Evolutionary conservation across 225 moss, liverwort and hornwort genomes (phyloP), one percentile per base, ranked within the genome.

Genomic region (Climacium dendroides): DNA sequence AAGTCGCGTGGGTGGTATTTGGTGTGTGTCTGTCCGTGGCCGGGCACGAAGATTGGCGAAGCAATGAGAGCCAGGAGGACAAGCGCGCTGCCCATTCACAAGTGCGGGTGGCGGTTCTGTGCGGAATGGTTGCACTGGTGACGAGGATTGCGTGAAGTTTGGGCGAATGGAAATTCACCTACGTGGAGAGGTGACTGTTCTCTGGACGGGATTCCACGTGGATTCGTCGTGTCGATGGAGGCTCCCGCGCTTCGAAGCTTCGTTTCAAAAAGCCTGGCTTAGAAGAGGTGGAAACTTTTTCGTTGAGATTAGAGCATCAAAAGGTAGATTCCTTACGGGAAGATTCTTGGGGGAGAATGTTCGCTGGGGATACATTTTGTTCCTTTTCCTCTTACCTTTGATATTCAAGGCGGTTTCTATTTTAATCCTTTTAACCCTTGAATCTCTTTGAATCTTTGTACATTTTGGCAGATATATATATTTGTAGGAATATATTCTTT

Each of bases 1-100:
- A 48, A 41, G 5, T 67, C 24, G 65, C 32, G 77, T 78, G 77
- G 66, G 20, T 85, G 15, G 29, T 37, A 13, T 18, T 37, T 22
- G 64, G 64, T 74, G 85, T 74, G 83, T 85, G 78, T 74, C 75
- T 48, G 83, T 34, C 80, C 57, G 37, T 54, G 76, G 54, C 89
- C 84, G 62, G 23, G 74, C 88, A 76, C 78, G 88, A 67, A 80
- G 86, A 92, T 92, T 92, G 88, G 90, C 80, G 76, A 83, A 88
- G 78, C 47, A 82, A 72, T 52, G 76, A 84, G 63, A 65, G 90
- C 90, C 90, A 84, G 87, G 83, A 73, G 57, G 72, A 29, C 76
- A 34, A 35, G 74, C 67, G 26, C 50, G 10, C 80, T 55, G 59
- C 72, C 73, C 87, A 89, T 87, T 87, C 87, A 87, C 70, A 5